phyloP scores from a whole-genome alignment of 2,329 filamentous ascomycete species.

The Aspergillus ibericus region DNA sequence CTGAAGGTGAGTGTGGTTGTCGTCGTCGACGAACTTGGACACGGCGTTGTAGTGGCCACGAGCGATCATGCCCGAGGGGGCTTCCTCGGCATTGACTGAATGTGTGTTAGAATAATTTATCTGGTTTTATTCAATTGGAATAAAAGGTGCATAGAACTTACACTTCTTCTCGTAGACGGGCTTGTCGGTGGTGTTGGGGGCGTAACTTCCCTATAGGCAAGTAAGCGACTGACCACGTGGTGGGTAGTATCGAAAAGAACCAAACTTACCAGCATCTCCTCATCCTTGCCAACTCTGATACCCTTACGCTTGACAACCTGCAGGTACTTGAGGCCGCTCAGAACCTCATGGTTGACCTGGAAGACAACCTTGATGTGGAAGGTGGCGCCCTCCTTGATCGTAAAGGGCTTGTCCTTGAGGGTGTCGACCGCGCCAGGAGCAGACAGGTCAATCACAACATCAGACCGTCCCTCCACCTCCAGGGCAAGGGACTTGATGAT shows the following conservation, averaged over 20 bases:
- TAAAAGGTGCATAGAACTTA: constrained; percentile 50
- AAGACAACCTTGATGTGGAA: constrained; percentile 96
- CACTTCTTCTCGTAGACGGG: constrained; percentile 87
- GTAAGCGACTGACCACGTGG: not conserved
- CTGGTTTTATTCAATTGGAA: not conserved
- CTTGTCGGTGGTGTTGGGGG: constrained; percentile 86
- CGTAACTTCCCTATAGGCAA: constrained; percentile 73
- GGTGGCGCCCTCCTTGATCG: constrained; percentile 90
- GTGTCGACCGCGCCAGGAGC: constrained; percentile 68
- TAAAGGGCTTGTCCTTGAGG: constrained; percentile 91
- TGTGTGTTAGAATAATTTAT: not conserved
- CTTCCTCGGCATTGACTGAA: constrained; percentile 87
- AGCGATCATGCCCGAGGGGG: constrained; percentile 84
- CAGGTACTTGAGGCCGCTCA: constrained; percentile 92
- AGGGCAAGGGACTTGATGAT: constrained; percentile 91
- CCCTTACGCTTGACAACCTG: constrained; percentile 91
- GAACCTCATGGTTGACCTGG: constrained; percentile 94
- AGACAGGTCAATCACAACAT: constrained; percentile 87
- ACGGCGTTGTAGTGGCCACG: constrained; percentile 87
- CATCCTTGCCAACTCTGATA: constrained; percentile 83
- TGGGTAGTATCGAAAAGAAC: not conserved
- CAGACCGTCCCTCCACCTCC: constrained; percentile 75
- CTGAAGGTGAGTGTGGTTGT: constrained; percentile 82
- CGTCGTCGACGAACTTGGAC: constrained; percentile 93
- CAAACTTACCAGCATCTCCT: constrained; percentile 88